Evolutionary conservation across 371 early-diverging fungal genomes (phyloP), one percentile per base, ranked within the genome.

Genomic region (Mortierella sp.): DNA sequence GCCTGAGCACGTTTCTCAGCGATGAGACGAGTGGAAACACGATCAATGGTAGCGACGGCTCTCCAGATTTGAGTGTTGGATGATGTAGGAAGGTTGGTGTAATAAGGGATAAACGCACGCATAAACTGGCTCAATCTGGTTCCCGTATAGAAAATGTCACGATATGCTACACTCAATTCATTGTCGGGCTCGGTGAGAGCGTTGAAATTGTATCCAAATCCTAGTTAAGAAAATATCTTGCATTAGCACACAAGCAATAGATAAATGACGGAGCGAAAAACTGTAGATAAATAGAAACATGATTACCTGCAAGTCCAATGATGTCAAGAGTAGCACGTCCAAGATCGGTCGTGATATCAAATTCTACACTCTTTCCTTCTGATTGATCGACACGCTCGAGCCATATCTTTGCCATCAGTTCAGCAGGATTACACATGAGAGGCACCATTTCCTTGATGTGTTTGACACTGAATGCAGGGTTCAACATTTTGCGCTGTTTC

Each of bases 401-500:
- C 80, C 80, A 80, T n/a, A 70, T 58, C 45, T 62, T 70, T 40
- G 58, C 75, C 61, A 80, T 21, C 3, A 41, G 41, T 19, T 40
- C 60, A 4, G 79, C 66, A 32, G 79, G 79, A 2, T 24, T 28
- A 0, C 64, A 63, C 79, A 79, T 79, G 58, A 70, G 65, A 1
- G 63, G 65, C 15, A 74, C 74, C 79, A 79, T 74, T n/a, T 74
- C 84, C 66, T 77, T 80, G 57, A 91, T 78, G 11, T 89, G 78
- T 50, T 85, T 80, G 28, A 88, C 76, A 2, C 86, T 76, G 65
- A 93, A 93, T 9, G 90, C 89, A 9, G 93, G 93, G 70, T 92
- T 92, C 47, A 92, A 70, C 85, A 92, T 84, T 58, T 89, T 91
- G 53, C 93, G 89, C 71, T 93, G 93, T 24, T 85, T 87, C 62